Percentiles rank a stretch among this genome's conserved stretches.
phyloP scores from a whole-genome alignment of 2,329 filamentous ascomycete species.

The Fusarium marasasianum region DNA sequence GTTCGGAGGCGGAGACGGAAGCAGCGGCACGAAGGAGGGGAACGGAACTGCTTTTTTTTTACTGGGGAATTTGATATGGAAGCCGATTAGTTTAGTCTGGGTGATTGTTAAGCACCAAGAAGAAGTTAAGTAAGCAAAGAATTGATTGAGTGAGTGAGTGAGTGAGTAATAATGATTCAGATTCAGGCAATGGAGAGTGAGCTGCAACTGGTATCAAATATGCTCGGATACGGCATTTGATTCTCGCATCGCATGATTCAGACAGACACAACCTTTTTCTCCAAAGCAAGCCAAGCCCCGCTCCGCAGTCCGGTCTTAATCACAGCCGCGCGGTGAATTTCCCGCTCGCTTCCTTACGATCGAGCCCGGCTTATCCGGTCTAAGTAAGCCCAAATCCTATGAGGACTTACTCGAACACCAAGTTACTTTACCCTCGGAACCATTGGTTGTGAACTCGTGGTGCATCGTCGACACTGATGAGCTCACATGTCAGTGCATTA shows the following conservation, averaged over 20 bases:
- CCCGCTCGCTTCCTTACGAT: conserved; percentile 16
- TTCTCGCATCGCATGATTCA: conserved; percentile 41
- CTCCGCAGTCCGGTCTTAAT: conserved; percentile 33
- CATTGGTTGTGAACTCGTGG: not conserved
- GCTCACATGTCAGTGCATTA: conserved; percentile 34
- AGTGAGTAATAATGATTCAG: not conserved
- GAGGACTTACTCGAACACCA: not conserved
- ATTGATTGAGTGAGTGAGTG: not conserved
- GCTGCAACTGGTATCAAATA: not conserved
- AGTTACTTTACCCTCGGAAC: conserved; percentile 12
- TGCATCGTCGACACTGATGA: conserved; percentile 29
- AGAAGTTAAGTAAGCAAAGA: not conserved
- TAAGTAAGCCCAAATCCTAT: conserved; percentile 5
- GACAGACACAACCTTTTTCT: conserved; percentile 24
- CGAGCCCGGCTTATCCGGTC: conserved; percentile 36
- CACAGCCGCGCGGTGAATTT: conserved; percentile 43
- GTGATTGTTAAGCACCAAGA: conserved; percentile 11
- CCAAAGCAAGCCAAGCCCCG: conserved; percentile 3
- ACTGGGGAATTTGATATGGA: not conserved
- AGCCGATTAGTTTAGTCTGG: not conserved
- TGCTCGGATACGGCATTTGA: not conserved
- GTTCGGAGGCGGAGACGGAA: conserved; percentile 36
- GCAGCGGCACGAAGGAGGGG: conserved; percentile 22
- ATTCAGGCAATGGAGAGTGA: not conserved
- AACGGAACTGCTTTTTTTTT: not conserved